Conservation (phyloP, 2,329 filamentous ascomycete genomes). For the Gyromitra esculenta region DNA sequence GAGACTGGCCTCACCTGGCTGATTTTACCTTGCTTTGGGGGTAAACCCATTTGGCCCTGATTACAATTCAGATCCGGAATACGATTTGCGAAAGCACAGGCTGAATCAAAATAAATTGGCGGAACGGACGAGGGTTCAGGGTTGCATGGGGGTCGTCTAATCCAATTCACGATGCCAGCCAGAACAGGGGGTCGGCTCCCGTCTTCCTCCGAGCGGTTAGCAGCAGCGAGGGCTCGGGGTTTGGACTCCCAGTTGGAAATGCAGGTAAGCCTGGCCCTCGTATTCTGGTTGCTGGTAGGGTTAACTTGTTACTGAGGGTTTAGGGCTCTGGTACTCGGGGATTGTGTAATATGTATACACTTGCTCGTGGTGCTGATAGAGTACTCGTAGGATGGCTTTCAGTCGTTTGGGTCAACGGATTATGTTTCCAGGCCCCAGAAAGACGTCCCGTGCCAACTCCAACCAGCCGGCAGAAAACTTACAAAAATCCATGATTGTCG, state of each 20-base stretch:
- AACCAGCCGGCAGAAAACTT: not conserved
- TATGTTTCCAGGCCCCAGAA: not conserved
- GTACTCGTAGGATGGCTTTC: too few relatives aligned
- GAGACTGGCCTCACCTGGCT: constrained; percentile 8
- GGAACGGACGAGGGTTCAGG: constrained; percentile 39
- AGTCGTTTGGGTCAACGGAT: not conserved
- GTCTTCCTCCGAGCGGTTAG: constrained; percentile 30
- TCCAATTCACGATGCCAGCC: not conserved
- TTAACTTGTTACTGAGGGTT: not conserved
- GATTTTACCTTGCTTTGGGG: constrained; percentile 15
- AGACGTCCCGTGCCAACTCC: not conserved
- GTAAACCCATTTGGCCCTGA: constrained; percentile 20
- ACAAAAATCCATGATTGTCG: not conserved
- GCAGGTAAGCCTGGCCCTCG: not conserved
- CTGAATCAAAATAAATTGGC: constrained; percentile 37
- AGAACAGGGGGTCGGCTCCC: constrained; percentile 1
- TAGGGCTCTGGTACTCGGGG: not conserved
- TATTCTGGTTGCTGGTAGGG: not conserved
- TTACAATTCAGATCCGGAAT: constrained; percentile 14
- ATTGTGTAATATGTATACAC: constrained; percentile 5
- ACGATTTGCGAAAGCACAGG: constrained; percentile 27
- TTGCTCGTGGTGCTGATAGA: not conserved
- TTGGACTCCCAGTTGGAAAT: not conserved
- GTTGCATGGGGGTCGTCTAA: constrained; percentile 5
- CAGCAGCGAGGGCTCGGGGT: constrained; percentile 16